phyloP scores from a whole-genome alignment of 345 rosid genomes.

The Triadica sebifera region DNA sequence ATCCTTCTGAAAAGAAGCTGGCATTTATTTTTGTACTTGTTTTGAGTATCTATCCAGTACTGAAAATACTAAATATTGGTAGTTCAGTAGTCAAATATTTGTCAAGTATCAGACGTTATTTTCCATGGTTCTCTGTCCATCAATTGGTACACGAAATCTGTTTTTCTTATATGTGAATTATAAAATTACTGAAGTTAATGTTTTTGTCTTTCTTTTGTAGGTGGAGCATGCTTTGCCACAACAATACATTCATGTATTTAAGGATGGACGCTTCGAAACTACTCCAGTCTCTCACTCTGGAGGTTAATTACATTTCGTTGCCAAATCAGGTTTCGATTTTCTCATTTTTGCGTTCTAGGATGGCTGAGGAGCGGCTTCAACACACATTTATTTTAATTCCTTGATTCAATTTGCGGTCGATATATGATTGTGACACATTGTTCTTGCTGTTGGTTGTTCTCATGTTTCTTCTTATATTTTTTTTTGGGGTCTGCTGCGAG shows the following conservation, averaged over 20 bases:
- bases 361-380: slow-evolving; percentile 19
- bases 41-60: too few relatives aligned
- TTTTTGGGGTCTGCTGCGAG: slow-evolving; percentile 13
- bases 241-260: slow-evolving; percentile 62
- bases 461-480: slow-evolving; percentile 14
- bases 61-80: too few relatives aligned
- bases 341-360: slow-evolving; percentile 22
- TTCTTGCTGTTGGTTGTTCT: background rate
- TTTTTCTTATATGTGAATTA: background rate
- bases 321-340: slow-evolving; percentile 17
- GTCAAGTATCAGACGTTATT: background rate
- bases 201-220: slow-evolving; percentile 36
- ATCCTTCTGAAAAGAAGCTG: too few relatives aligned
- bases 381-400: background rate
- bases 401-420: slow-evolving; percentile 23
- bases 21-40: too few relatives aligned
- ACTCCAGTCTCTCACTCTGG: slow-evolving; percentile 96
- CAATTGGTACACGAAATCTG: background rate
- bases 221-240: slow-evolving; percentile 89
- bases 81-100: too few relatives aligned
- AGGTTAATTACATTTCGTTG: slow-evolving; percentile 40
- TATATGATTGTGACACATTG: slow-evolving; percentile 10
- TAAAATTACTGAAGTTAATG: background rate
- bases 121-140: background rate
- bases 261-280: slow-evolving; percentile 73